Conservation (phyloP, 2,329 filamentous ascomycete species). For the Penicillium concentricum region DNA sequence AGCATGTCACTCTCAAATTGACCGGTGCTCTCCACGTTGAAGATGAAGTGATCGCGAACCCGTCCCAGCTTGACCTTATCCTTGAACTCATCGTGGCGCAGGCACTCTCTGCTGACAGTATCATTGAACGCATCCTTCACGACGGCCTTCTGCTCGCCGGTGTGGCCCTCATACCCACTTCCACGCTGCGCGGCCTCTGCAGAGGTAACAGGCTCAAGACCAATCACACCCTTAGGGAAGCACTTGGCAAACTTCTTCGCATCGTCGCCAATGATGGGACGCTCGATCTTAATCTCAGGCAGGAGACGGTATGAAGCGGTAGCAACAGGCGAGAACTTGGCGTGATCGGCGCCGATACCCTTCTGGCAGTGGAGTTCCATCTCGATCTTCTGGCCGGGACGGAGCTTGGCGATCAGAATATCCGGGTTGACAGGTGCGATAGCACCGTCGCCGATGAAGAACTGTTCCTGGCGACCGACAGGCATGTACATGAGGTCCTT, state of each 20-base stretch:
- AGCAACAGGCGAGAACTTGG: slow-evolving; percentile 95
- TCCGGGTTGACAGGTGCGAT: slow-evolving; percentile 83
- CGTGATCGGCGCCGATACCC: slow-evolving; percentile 88
- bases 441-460: slow-evolving; percentile 64
- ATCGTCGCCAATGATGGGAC: slow-evolving; percentile 81
- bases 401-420: slow-evolving; percentile 90
- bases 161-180: slow-evolving; percentile 69
- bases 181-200: slow-evolving; percentile 61
- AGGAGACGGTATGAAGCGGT: slow-evolving; percentile 91
- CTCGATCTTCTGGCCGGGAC: slow-evolving; percentile 83
- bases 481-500: slow-evolving; percentile 74
- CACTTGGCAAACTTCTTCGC: slow-evolving; percentile 87
- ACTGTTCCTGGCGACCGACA: slow-evolving; percentile 68
- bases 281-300: slow-evolving; percentile 78
- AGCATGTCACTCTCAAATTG: slow-evolving; percentile 93
- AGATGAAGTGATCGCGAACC: slow-evolving; percentile 94
- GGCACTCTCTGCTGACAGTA: slow-evolving; percentile 87
- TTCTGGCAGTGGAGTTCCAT: slow-evolving; percentile 92
- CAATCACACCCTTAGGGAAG: slow-evolving; percentile 87
- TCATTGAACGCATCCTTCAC: slow-evolving; percentile 88
- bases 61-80: slow-evolving; percentile 93
- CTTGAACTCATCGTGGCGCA: slow-evolving; percentile 90
- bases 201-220: slow-evolving; percentile 67
- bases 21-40: slow-evolving; percentile 88
- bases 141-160: slow-evolving; percentile 82